phyloP scores from a whole-genome alignment of 1,284 basidiomycete species.

The Ustilago curta region DNA sequence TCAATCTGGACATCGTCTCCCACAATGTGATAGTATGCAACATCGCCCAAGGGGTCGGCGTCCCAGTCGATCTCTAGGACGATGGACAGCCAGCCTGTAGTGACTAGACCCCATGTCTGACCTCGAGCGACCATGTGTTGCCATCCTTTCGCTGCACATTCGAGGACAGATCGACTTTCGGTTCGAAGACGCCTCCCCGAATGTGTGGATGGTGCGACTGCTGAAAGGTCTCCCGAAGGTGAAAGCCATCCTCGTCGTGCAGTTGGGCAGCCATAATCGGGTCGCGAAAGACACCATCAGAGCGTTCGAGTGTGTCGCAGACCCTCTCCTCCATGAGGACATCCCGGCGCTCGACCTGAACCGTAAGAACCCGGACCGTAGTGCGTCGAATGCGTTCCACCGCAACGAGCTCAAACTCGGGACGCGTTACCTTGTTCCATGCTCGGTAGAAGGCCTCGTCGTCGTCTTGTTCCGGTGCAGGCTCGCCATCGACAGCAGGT shows the following conservation, averaged over 20 bases:
- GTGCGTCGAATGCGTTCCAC: no score
- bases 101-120: neutral
- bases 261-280: neutral
- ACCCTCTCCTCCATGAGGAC: neutral
- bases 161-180: neutral
- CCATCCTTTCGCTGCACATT: neutral
- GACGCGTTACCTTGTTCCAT: no score
- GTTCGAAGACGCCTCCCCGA: neutral
- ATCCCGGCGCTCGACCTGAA: neutral
- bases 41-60: neutral
- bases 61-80: constrained; percentile 1
- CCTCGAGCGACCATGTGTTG: neutral
- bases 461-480: no score
- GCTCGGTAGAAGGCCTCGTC: no score
- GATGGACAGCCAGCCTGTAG: neutral
- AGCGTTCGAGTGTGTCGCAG: no score
- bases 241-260: neutral
- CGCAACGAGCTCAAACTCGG: no score
- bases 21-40: neutral
- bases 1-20: no score
- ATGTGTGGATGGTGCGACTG: neutral
- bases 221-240: neutral
- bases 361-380: neutral
- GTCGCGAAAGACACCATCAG: neutral
- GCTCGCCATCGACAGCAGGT: no score